Conservation (phyloP, 352 stramenopile genomes). For the Phytophthora tentaculata region DNA sequence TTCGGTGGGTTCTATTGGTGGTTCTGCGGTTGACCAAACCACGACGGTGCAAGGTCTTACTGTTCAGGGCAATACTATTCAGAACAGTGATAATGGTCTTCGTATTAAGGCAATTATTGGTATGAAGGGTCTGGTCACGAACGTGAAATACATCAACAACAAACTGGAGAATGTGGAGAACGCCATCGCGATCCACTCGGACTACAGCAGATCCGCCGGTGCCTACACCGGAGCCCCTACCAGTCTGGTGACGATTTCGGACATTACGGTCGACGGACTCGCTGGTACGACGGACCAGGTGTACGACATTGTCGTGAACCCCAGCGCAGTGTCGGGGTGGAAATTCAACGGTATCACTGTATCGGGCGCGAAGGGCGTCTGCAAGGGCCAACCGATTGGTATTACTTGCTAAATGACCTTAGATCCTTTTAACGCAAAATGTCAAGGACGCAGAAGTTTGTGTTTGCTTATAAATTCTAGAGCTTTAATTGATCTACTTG, state of each 20-base stretch:
- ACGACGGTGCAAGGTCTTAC: slow-evolving; percentile 25
- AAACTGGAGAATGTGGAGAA: slow-evolving; percentile 19
- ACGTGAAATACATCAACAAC: slow-evolving; percentile 27
- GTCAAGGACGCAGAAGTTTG: no score
- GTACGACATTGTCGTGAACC: slow-evolving; percentile 32
- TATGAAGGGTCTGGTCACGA: slow-evolving; percentile 18
- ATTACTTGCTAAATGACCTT: slow-evolving; percentile 22
- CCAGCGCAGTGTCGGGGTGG: slow-evolving; percentile 25
- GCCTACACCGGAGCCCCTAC: slow-evolving; percentile 18
- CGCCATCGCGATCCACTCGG: slow-evolving; percentile 26
- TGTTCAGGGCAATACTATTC: slow-evolving; percentile 30
- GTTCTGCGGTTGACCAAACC: slow-evolving; percentile 12
- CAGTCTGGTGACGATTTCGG: slow-evolving; percentile 32
- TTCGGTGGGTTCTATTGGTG: slow-evolving; percentile 31
- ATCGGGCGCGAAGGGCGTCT: slow-evolving; percentile 19
- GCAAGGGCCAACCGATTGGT: slow-evolving; percentile 20
- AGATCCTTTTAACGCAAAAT: no score
- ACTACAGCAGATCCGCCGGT: slow-evolving; percentile 20
- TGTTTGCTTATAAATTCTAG: no score
- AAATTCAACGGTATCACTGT: slow-evolving; percentile 28
- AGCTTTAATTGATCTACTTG: no score
- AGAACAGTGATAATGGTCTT: slow-evolving; percentile 33
- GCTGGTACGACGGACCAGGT: slow-evolving; percentile 17
- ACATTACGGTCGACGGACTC: slow-evolving; percentile 30
- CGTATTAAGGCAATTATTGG: slow-evolving; percentile 27